A percentile compares a stretch with the other conserved stretches of the same genome.
phyloP scores from a whole-genome alignment of 352 stramenopile species.

The Phytophthora brassicae region DNA sequence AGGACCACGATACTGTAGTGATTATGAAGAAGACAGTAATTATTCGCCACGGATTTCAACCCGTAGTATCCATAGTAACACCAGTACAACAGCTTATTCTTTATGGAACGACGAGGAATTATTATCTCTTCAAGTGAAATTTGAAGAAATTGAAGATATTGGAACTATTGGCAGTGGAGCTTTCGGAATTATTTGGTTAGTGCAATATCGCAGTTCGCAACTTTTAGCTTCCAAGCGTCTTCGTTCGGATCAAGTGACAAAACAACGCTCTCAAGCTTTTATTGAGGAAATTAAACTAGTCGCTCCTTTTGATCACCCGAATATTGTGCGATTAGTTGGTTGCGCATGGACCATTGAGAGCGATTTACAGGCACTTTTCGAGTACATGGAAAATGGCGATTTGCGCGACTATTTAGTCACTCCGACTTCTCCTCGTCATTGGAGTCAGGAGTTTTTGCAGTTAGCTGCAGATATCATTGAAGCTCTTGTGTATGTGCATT shows the following conservation, averaged over 20 bases:
- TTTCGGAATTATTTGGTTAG: slow-evolving; percentile 51
- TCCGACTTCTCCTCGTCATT: slow-evolving; percentile 26
- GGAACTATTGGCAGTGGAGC: slow-evolving; percentile 47
- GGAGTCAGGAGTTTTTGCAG: slow-evolving; percentile 48
- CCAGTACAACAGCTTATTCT: slow-evolving; percentile 42
- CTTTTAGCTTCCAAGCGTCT: slow-evolving; percentile 56
- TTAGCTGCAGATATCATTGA: slow-evolving; percentile 54
- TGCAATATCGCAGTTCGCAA: slow-evolving; percentile 40
- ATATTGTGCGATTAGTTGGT: slow-evolving; percentile 66
- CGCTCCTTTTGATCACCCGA: slow-evolving; percentile 54
- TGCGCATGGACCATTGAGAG: slow-evolving; percentile 60
- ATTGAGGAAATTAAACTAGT: slow-evolving; percentile 76
- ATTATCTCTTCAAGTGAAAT: slow-evolving; percentile 45
- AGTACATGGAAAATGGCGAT: slow-evolving; percentile 69
- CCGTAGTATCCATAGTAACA: slow-evolving; percentile 37
- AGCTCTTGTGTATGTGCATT: slow-evolving; percentile 64
- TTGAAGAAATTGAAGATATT: slow-evolving; percentile 56
- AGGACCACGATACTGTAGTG: slow-evolving; percentile 14
- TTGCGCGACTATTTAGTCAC: slow-evolving; percentile 46
- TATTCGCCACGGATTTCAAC: slow-evolving; percentile 37
- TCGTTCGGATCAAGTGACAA: slow-evolving; percentile 43
- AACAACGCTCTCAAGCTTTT: slow-evolving; percentile 47
- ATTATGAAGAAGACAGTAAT: slow-evolving; percentile 28
- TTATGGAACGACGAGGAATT: slow-evolving; percentile 63
- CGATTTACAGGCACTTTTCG: slow-evolving; percentile 62